Conservation (phyloP, 2,329 filamentous ascomycete species). For the Coleophoma cylindrospora region DNA sequence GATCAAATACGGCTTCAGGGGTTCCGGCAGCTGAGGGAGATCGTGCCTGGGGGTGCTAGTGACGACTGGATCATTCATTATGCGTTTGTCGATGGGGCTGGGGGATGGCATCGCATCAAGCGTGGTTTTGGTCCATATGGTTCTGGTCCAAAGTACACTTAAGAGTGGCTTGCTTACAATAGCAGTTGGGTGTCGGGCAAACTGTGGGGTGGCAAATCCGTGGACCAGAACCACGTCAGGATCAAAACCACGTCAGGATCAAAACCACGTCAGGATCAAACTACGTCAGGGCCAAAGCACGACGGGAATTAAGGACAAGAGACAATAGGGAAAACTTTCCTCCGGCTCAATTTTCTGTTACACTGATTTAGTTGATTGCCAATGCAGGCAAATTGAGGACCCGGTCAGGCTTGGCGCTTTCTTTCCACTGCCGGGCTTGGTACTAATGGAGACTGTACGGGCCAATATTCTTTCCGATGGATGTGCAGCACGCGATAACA, state of each 20-base stretch:
- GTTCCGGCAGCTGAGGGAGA: conserved; percentile 1
- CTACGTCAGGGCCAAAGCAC: not conserved
- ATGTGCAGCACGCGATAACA: not conserved
- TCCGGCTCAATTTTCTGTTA: not conserved
- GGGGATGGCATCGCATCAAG: not conserved
- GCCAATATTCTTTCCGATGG: not conserved
- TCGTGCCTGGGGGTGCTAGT: not conserved
- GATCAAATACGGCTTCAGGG: conserved; percentile 2
- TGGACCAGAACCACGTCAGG: conserved; percentile 6
- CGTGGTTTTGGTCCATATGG: conserved; percentile 4
- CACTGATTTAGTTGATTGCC: not conserved
- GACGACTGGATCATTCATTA: not conserved
- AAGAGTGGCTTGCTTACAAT: not conserved
- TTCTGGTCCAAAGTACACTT: not conserved
- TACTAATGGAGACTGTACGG: not conserved
- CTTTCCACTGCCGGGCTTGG: not conserved
- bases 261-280: conserved; percentile 3
- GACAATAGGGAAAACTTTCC: not conserved
- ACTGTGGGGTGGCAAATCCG: not conserved
- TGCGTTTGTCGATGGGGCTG: not conserved
- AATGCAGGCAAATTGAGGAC: not conserved
- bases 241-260: conserved; percentile 3
- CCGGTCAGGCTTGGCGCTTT: not conserved
- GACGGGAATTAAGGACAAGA: not conserved
- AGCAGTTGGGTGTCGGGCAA: not conserved